phyloP scores from a whole-genome alignment of 225 moss, liverwort and hornwort species.

The Straminergon stramineum region DNA sequence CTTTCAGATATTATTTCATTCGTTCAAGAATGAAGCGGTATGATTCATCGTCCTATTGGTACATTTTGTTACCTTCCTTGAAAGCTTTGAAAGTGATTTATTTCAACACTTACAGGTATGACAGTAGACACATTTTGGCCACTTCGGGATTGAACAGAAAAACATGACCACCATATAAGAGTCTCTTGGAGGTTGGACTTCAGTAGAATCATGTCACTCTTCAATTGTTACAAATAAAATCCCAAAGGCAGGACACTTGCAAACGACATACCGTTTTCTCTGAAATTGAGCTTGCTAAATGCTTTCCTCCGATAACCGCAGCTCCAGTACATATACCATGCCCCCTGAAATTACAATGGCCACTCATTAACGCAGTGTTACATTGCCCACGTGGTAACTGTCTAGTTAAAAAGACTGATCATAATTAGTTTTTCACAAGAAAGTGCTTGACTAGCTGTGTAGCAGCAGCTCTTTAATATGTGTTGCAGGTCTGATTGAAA shows the following conservation, averaged over 20 bases:
- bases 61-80: neutral
- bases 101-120: neutral
- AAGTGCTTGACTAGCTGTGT: neutral
- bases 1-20: no score
- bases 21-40: neutral
- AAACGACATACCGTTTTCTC: conserved; percentile 58
- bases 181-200: neutral
- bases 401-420: neutral
- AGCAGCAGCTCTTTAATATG: neutral
- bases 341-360: conserved; percentile 37
- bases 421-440: neutral
- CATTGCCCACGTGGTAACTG: neutral
- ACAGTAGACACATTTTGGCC: neutral
- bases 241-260: neutral
- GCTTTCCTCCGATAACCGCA: conserved; percentile 89
- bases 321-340: conserved; percentile 80
- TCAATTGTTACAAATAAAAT: neutral
- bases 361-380: neutral
- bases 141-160: neutral
- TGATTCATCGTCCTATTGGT: neutral
- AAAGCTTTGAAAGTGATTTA: neutral
- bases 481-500: neutral
- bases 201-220: neutral
- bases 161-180: neutral
- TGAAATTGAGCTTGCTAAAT: conserved; percentile 78